These are phyloP conservation scores for Dendrocalamus latiflorus DNA, from an alignment of 202 grass and related monocot species.

Conservation along the genomic window DNA sequence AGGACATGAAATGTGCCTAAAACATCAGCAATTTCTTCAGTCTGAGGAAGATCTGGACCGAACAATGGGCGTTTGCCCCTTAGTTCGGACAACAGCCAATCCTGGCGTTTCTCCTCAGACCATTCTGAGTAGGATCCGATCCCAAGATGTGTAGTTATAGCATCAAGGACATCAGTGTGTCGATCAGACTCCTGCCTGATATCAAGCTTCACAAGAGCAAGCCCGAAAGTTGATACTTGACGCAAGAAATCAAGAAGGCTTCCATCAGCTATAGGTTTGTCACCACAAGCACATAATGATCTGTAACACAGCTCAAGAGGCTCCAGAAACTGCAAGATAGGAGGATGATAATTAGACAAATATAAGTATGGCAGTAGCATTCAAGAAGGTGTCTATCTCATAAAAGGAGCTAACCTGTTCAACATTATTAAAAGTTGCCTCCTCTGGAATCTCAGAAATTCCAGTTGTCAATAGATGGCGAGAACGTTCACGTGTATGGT, in stretches of 20 bases:
- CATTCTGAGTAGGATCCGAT: slow-evolving; percentile 93
- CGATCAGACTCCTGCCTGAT: slow-evolving; percentile 99
- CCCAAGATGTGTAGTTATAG: slow-evolving; percentile 82
- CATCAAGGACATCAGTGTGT: slow-evolving; percentile 89
- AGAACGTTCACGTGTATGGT: slow-evolving; percentile 77
- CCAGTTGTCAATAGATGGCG: slow-evolving; percentile 73
- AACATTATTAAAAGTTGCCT: slow-evolving; percentile 65
- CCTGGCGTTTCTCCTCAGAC: slow-evolving; percentile 95
- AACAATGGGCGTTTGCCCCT: slow-evolving; percentile 87
- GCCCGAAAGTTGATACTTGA: slow-evolving; percentile 95
- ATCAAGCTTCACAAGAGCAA: slow-evolving; percentile 95
- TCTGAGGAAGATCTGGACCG: slow-evolving; percentile 85
- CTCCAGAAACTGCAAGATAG: slow-evolving; percentile 71
- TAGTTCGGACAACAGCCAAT: slow-evolving; percentile 85
- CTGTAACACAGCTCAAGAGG: slow-evolving; percentile 94
- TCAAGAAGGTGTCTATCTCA: neutral
- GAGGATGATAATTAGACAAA: slow-evolving; percentile 14
- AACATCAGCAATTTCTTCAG: slow-evolving; percentile 86
- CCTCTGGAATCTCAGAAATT: slow-evolving; percentile 70
- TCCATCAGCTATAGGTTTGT: slow-evolving; percentile 90
- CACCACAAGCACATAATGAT: slow-evolving; percentile 88
- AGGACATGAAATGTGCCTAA: slow-evolving; percentile 80
- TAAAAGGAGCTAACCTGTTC: slow-evolving; percentile 60
- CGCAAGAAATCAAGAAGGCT: slow-evolving; percentile 97
- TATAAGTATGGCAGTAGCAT: neutral